phyloP scores from a whole-genome alignment of 768 basidiomycete genomes.

The Rhodotorula diobovata region DNA sequence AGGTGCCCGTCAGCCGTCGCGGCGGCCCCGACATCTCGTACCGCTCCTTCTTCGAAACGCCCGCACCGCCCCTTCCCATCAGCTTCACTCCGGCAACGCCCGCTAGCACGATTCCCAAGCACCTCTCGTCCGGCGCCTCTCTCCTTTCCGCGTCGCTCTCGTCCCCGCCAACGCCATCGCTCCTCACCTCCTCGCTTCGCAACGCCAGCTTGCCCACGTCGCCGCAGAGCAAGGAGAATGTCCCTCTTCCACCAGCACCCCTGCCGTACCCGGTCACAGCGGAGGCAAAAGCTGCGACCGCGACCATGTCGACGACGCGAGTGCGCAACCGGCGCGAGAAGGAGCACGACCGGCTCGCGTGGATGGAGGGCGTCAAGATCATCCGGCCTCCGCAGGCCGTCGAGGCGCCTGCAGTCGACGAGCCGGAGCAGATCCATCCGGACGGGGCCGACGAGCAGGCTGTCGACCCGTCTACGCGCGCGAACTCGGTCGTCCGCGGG shows the following conservation, averaged over 20 bases:
- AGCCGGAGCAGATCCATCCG: neutral
- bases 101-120: neutral
- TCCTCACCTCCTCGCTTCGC: constrained; percentile 31
- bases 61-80: constrained; percentile 19
- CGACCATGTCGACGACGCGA: constrained; percentile 31
- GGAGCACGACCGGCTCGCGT: constrained; percentile 39
- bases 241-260: neutral
- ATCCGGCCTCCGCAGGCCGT: constrained; percentile 21
- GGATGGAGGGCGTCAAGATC: constrained; percentile 41
- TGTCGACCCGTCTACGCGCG: constrained; percentile 29
- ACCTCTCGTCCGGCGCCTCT: constrained; percentile 6
- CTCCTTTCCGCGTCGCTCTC: constrained; percentile 31
- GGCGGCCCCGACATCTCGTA: constrained; percentile 47
- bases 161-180: constrained; percentile 3
- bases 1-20: constrained; percentile 47
- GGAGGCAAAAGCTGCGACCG: neutral
- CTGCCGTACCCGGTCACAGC: neutral
- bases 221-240: constrained; percentile 7
- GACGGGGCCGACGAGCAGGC: constrained; percentile 3
- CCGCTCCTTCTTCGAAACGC: constrained; percentile 30
- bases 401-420: neutral
- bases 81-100: neutral
- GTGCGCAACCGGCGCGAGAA: constrained; percentile 21
- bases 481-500: constrained; percentile 26
- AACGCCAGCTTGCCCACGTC: constrained; percentile 4